Evolutionary conservation across 306 rosid species (phyloP), one percentile per base, ranked within the genome.

Genomic region (Castanopsis chinensis): DNA sequence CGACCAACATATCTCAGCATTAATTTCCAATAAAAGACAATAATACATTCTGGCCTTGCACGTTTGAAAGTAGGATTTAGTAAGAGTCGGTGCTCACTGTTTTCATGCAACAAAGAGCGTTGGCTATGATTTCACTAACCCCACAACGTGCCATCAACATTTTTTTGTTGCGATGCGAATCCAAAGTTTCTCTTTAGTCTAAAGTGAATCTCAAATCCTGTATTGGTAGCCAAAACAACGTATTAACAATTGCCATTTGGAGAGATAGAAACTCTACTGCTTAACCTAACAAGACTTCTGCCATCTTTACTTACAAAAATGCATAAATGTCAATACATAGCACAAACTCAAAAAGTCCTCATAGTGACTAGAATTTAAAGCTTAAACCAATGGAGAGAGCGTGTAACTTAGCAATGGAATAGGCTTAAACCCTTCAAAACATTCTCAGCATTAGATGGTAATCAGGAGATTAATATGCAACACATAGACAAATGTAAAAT

Each of bases 1-100:
- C 35, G 71, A 75, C 67, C 76, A 52, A 79, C 58, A 81, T 74
- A 75, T 61, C 78, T 54, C 80, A 83, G 81, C 69, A 76, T 75
- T 77, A 69, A 77, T 77, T 83, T 41, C 30, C 73, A 78, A 73
- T 60, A 43, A 86, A 84, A 79, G 80, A 86, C 88, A 84, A 84
- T 5, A 27, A 51, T 41, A 41, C 78, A 73, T 76, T 84, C 76
- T 76, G 76, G 74, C 82, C 67, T 86, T 55, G 80, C 75, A 72
- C 70, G 75, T 61, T 78, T 73, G 6, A 32, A 78, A 60, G 88
- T 87, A 33, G 35, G 57, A 37, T 53, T 64, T 17, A 20, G 53
- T 23, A 23, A 25, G 21, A 32, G 27, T 35, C 72, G 14, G 27
- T 19, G 25, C 52, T 18, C 72, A 33, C 72, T 67, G 70, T 67